A percentile compares a stretch with the other conserved stretches of the same genome.
These are phyloP conservation scores for Phyllostachys edulis DNA, from an alignment of 176 grass and related monocot species.

Conservation along the genomic window DNA sequence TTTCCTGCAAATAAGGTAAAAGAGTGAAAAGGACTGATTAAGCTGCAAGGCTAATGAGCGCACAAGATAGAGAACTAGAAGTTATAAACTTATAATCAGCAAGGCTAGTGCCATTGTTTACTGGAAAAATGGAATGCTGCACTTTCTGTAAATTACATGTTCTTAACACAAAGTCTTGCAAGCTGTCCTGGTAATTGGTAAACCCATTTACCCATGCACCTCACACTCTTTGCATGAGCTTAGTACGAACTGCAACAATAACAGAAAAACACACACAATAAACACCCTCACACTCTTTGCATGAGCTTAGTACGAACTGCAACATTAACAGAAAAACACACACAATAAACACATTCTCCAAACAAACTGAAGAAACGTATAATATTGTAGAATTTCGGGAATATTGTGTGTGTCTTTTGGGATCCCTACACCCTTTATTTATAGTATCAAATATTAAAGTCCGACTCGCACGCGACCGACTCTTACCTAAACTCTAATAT, in stretches of 20 bases:
- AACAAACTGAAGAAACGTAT: slow-evolving; percentile 19
- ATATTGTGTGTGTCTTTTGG: too few species aligned
- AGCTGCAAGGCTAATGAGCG: not conserved
- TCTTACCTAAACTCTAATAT: too few species aligned
- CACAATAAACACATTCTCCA: not conserved
- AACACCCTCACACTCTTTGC: slow-evolving; percentile 43
- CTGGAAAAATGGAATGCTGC: not conserved
- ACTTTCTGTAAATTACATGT: not conserved
- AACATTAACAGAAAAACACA: not conserved
- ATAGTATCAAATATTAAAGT: too few species aligned
- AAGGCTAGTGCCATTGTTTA: not conserved
- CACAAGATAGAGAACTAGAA: not conserved
- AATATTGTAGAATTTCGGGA: not conserved
- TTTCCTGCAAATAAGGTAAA: not conserved
- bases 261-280: slow-evolving; percentile 37
- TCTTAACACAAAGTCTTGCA: slow-evolving; percentile 23
- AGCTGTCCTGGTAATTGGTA: not conserved
- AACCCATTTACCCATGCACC: slow-evolving; percentile 5
- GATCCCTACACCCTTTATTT: too few species aligned
- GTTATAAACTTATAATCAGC: not conserved
- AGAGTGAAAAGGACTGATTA: not conserved
- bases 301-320: slow-evolving; percentile 26
- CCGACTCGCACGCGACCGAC: too few species aligned
- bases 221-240: slow-evolving; percentile 42
- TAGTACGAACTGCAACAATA: slow-evolving; percentile 32